phyloP scores from a whole-genome alignment of 2,329 filamentous ascomycete genomes.

The Stemphylium vesicarium region DNA sequence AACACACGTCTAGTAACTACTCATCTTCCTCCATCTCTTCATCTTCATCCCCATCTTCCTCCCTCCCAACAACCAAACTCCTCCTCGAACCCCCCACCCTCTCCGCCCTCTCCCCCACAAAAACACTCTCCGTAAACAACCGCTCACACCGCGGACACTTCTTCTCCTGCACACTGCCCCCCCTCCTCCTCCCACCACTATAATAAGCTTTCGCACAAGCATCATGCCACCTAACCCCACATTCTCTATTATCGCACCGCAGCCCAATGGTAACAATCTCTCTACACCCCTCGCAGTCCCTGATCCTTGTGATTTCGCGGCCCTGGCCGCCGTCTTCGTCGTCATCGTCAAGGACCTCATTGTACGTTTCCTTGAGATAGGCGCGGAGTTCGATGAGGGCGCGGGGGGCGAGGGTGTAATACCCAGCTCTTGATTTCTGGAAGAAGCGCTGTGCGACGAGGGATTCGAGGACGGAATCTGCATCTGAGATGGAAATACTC shows the following conservation, averaged over 20 bases:
- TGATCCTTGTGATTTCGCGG: conserved; percentile 66
- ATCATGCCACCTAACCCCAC: conserved; percentile 44
- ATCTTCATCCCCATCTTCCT: conserved; percentile 10
- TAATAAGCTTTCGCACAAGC: conserved; percentile 41
- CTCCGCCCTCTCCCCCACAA: conserved; percentile 44
- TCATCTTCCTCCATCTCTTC: conserved; percentile 14
- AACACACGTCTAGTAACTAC: no score
- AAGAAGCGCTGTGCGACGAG: conserved; percentile 86
- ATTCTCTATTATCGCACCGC: conserved; percentile 37
- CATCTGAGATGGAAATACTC: conserved; percentile 75
- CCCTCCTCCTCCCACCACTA: conserved; percentile 8
- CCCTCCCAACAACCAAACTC: conserved; percentile 2
- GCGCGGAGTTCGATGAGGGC: conserved; percentile 82
- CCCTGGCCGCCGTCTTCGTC: no score
- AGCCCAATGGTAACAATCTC: conserved; percentile 78
- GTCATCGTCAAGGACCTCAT: no score
- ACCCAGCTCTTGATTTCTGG: conserved; percentile 72
- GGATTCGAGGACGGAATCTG: conserved; percentile 71
- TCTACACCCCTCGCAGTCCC: conserved; percentile 85
- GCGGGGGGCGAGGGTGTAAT: conserved; percentile 77
- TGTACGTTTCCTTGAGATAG: conserved; percentile 90
- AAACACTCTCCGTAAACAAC: conserved; percentile 59
- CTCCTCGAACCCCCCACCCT: conserved; percentile 14
- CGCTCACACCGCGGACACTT: conserved; percentile 43
- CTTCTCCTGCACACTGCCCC: no score